phyloP scores from a whole-genome alignment of 2,329 filamentous ascomycete genomes.

The Amauroascus verrucosus region DNA sequence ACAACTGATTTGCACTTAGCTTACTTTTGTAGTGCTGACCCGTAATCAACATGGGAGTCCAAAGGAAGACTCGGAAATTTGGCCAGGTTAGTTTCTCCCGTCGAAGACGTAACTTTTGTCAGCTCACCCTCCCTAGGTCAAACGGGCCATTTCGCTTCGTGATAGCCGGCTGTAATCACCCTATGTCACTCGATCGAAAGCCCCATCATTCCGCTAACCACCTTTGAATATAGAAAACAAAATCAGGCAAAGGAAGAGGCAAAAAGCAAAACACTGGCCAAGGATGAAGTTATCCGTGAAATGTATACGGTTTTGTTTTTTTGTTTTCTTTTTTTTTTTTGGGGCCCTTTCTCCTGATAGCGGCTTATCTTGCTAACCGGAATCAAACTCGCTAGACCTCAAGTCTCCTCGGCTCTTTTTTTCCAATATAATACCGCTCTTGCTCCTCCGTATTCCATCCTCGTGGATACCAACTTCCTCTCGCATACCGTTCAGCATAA shows the following conservation, averaged over 20 bases:
- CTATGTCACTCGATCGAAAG: not conserved
- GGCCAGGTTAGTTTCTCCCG: slow-evolving; percentile 44
- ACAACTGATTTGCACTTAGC: too few species aligned
- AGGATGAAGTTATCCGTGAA: slow-evolving; percentile 60
- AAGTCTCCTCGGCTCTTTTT: slow-evolving; percentile 75
- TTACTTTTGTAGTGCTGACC: too few species aligned
- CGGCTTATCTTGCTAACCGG: not conserved
- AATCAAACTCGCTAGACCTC: slow-evolving; percentile 43
- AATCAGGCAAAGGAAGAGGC: slow-evolving; percentile 55
- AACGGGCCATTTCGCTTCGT: slow-evolving; percentile 69
- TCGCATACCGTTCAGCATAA: slow-evolving; percentile 86
- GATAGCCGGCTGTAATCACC: slow-evolving; percentile 55
- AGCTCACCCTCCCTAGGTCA: slow-evolving; percentile 41
- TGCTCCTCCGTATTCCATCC: slow-evolving; percentile 68
- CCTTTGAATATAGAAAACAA: slow-evolving; percentile 46
- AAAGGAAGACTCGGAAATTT: slow-evolving; percentile 89
- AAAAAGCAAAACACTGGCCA: slow-evolving; percentile 44
- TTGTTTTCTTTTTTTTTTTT: not conserved
- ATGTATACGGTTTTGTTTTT: slow-evolving; percentile 41
- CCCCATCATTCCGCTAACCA: not conserved
- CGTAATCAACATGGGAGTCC: slow-evolving; percentile 66
- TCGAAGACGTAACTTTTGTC: not conserved
- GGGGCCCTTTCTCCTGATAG: too few species aligned
- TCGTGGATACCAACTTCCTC: slow-evolving; percentile 84
- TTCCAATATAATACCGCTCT: slow-evolving; percentile 82